Conservation (phyloP, 108 stramenopile genomes). For the Pseudonitzschia delicatissima region DNA sequence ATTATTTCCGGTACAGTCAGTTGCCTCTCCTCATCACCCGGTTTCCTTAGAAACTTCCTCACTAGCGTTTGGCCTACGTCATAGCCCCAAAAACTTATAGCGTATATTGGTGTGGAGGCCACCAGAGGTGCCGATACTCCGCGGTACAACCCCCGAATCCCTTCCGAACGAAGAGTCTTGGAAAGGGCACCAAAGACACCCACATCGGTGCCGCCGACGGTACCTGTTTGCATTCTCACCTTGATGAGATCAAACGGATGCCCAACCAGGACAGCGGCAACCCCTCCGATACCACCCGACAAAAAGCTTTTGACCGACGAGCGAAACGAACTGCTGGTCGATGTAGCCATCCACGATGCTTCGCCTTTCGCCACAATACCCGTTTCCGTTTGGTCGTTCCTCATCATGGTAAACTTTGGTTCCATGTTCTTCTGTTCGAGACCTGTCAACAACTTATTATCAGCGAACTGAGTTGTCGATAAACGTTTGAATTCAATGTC, state of each 20-base stretch:
- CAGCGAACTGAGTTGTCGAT: too few relatives aligned
- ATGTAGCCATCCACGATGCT: not conserved
- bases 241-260: slow-evolving; percentile 76
- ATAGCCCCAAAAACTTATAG: slow-evolving; percentile 87
- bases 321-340: not conserved
- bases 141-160: slow-evolving; percentile 63
- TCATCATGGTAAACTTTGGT: too few relatives aligned
- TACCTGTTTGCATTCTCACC: slow-evolving; percentile 17
- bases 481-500: too few relatives aligned
- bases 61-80: slow-evolving; percentile 70
- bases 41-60: too few relatives aligned
- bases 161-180: slow-evolving; percentile 1
- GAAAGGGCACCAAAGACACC: slow-evolving; percentile 10
- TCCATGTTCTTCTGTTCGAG: too few relatives aligned
- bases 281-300: slow-evolving; percentile 78
- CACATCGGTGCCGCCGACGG: not conserved
- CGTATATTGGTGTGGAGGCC: slow-evolving; percentile 80
- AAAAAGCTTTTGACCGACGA: slow-evolving; percentile 70
- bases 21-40: slow-evolving; percentile 10
- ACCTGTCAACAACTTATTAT: too few relatives aligned
- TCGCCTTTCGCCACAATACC: too few relatives aligned
- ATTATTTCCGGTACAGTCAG: slow-evolving; percentile 45
- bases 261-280: slow-evolving; percentile 46
- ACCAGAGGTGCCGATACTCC: slow-evolving; percentile 82
- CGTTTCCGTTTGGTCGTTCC: too few relatives aligned